Base-by-base conservation (phyloP, 148 eudicot genomes). In the Chenopodium berlandieri region DNA sequence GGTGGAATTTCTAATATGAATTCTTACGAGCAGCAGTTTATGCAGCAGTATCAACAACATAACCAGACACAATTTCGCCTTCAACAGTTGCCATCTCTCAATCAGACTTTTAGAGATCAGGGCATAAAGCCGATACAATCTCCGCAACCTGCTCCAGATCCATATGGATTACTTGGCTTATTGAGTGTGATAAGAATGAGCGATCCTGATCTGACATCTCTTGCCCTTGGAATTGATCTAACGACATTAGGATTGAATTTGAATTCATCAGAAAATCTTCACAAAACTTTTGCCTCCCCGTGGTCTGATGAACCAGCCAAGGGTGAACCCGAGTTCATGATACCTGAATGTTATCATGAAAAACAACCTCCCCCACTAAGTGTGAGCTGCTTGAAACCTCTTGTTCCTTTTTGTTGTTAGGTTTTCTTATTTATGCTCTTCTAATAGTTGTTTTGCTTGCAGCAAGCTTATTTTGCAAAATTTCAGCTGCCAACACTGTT, bases 301-400 rank as follows among this genome's bases (percentile, higher is more conserved):
- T 94, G 98, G 98, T 90, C 98, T 73, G 98, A 94, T 79, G 98
- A 94, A 84, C 95, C 98, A 54, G 90, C 93, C 75, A 94, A 91
- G 90, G 97, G 98, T 47, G 97, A 92, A 79, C 93, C 92, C 9
- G 98, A 94, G 80, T 94, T 91, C 82, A 87, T 82, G 71, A 93
- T 89, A 83, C 98, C 98, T 0, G 93, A 85, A 80, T 94, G 98
- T 88, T 94, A 92, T 83, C 88, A 86, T 85, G 90, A 90, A 20
- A 91, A 92, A 79, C 90, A 85, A 78, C 91, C 97, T 73, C 94
- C 94, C 31, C 81, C 92, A 60, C 83, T 92, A 76, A 89, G 89
- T 87, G 98, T 94, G 84, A 88, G 95, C 73, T 84, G 75, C 73
- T 69, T 52, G 66, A 56, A 30, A 27, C 74, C 13, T 19, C 78